Conservation (phyloP, 306 rosid species). For the Dryas octopetala region DNA sequence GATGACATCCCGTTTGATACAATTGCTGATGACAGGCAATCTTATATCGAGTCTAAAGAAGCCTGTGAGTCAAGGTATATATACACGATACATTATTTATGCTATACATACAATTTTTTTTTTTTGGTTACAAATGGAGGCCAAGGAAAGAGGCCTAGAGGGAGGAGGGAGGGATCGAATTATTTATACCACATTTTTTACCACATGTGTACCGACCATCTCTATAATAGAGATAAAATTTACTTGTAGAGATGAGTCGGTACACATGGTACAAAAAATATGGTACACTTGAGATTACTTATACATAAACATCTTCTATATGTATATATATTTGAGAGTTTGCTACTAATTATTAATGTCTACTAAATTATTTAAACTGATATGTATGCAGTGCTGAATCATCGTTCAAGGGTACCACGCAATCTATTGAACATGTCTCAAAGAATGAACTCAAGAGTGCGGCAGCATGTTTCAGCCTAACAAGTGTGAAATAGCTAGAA, state of each 20-base stretch:
- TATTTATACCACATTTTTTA: too few relatives aligned
- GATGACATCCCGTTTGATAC: slow-evolving; percentile 39
- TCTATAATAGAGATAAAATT: too few relatives aligned
- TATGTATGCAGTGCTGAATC: slow-evolving; percentile 36
- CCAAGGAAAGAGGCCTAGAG: too few relatives aligned
- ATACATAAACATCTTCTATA: too few relatives aligned
- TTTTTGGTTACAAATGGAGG: too few relatives aligned
- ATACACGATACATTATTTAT: not conserved
- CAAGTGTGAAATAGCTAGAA: slow-evolving; percentile 22
- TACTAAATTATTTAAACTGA: not conserved
- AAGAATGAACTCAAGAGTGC: slow-evolving; percentile 37
- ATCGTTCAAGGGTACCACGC: slow-evolving; percentile 16
- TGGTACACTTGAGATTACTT: not conserved
- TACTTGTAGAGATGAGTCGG: too few relatives aligned
- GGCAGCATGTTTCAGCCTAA: slow-evolving; percentile 39
- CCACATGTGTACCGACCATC: too few relatives aligned
- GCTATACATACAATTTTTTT: too few relatives aligned
- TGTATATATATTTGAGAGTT: not conserved
- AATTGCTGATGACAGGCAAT: slow-evolving; percentile 34
- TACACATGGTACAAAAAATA: too few relatives aligned
- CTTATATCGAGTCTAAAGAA: slow-evolving; percentile 32
- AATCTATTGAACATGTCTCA: slow-evolving; percentile 19
- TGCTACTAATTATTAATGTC: not conserved
- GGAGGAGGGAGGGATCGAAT: too few relatives aligned
- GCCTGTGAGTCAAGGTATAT: slow-evolving; percentile 41